Percentiles rank a stretch among this genome's conserved stretches.
Conservation (phyloP, 2,329 filamentous ascomycete genomes). For the Fusarium cicatricum region DNA sequence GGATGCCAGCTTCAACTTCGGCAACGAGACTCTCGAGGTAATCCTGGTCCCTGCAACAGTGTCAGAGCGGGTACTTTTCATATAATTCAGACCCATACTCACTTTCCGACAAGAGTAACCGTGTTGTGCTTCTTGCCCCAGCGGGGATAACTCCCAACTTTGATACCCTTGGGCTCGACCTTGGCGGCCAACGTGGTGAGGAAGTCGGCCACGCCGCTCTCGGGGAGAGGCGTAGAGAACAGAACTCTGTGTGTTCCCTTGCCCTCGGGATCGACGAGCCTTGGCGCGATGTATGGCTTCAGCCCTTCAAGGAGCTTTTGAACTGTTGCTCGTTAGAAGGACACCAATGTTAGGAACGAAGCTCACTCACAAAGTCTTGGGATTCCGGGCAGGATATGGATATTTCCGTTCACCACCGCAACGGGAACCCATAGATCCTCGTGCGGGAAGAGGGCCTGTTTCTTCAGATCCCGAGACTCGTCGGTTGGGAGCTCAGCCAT, state of each 20-base stretch:
- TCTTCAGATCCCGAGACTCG: conserved; percentile 65
- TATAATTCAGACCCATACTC: conserved; percentile 26
- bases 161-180: conserved; percentile 80
- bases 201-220: conserved; percentile 85
- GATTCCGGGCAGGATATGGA: conserved; percentile 92
- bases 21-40: conserved; percentile 81
- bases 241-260: conserved; percentile 81
- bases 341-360: neutral
- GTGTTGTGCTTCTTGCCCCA: conserved; percentile 91
- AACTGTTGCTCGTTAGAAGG: conserved; percentile 53
- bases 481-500: conserved; percentile 92
- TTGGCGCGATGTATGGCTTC: conserved; percentile 73
- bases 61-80: conserved; percentile 38
- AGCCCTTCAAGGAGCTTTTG: conserved; percentile 79
- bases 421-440: conserved; percentile 93
- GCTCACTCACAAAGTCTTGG: conserved; percentile 73
- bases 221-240: conserved; percentile 86
- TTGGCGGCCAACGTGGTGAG: conserved; percentile 80
- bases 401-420: conserved; percentile 86
- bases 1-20: conserved; percentile 79
- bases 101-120: conserved; percentile 82
- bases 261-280: conserved; percentile 79
- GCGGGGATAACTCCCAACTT: conserved; percentile 93
- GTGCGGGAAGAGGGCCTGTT: conserved; percentile 80
- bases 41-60: conserved; percentile 66